Percentiles rank a stretch among this genome's conserved stretches.
Evolutionary conservation across 164 flowering plant species (phyloP).

Genomic region (Aristolochia contorta): DNA sequence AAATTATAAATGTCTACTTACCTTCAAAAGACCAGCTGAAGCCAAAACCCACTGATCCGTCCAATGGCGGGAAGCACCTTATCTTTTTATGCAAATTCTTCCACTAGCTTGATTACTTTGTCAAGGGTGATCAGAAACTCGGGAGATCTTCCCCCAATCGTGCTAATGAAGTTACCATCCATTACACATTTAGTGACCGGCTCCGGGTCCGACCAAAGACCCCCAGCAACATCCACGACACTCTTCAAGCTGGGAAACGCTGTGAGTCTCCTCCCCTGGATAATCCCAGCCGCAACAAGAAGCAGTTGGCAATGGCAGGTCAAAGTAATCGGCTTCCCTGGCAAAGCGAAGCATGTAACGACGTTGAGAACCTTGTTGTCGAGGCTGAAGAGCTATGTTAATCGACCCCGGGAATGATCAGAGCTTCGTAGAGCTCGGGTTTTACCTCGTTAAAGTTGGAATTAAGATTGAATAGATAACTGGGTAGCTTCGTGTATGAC

Average conservation of each 20-base stretch:
- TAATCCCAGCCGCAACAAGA: conserved; percentile 18
- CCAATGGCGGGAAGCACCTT: conserved; percentile 20
- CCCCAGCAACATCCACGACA: conserved; percentile 20
- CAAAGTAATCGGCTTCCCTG: conserved; percentile 17
- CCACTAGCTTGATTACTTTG: conserved; percentile 21
- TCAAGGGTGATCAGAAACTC: conserved; percentile 24
- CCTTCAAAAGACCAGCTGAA: conserved; percentile 27
- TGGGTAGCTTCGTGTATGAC: conserved; percentile 25
- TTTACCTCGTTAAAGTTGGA: conserved; percentile 9
- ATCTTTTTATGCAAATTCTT: conserved; percentile 17
- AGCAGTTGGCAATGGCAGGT: conserved; percentile 30
- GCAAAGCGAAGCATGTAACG: conserved; percentile 9
- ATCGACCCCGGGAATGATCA: conserved; percentile 30
- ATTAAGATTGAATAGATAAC: conserved; percentile 20
- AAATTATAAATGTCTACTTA: not conserved
- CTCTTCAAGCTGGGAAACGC: conserved; percentile 26
- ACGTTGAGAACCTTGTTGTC: conserved; percentile 16
- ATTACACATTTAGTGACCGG: conserved; percentile 16
- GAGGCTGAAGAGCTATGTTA: conserved; percentile 19
- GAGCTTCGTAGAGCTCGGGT: conserved; percentile 17
- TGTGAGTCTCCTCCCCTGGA: conserved; percentile 21
- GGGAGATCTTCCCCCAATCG: conserved; percentile 27
- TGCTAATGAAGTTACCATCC: conserved; percentile 20
- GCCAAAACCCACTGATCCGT: conserved; percentile 21
- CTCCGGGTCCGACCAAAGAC: conserved; percentile 24